These are phyloP conservation scores for Fusarium denticulatum DNA, from an alignment of 2,329 filamentous ascomycete species.

Conservation along the genomic window DNA sequence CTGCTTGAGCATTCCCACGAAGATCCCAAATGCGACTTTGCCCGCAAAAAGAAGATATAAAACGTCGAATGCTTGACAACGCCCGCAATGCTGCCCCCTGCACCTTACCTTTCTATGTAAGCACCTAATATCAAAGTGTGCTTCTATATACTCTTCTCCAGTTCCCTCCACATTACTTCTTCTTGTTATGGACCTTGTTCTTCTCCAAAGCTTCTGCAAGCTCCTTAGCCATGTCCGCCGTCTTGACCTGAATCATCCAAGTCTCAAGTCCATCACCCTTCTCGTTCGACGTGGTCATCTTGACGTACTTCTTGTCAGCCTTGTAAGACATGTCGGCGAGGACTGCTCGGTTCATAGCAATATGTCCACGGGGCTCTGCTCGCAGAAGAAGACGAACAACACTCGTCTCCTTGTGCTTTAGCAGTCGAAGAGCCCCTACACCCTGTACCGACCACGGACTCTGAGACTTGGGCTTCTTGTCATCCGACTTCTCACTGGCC, in stretches of 20 bases:
- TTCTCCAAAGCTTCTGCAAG: conserved; percentile 63
- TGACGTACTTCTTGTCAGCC: conserved; percentile 68
- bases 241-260: conserved; percentile 79
- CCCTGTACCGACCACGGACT: conserved; percentile 76
- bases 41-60: conserved; percentile 16
- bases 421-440: conserved; percentile 74
- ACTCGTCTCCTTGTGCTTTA: conserved; percentile 77
- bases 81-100: conserved; percentile 37
- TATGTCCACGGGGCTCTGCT: conserved; percentile 77
- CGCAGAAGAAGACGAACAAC: conserved; percentile 75
- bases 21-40: conserved; percentile 2
- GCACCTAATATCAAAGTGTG: conserved; percentile 21
- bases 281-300: conserved; percentile 66
- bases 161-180: conserved; percentile 50
- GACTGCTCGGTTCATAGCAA: conserved; percentile 77
- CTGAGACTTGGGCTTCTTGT: conserved; percentile 58
- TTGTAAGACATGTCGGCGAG: conserved; percentile 71
- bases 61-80: conserved; percentile 38
- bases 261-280: conserved; percentile 70
- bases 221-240: conserved; percentile 64
- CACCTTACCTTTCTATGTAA: conserved; percentile 44
- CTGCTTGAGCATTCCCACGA: conserved; percentile 20
- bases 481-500: conserved; percentile 58
- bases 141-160: conserved; percentile 38
- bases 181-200: conserved; percentile 67